Base-by-base conservation (phyloP, 108 stramenopile genomes). In the Stephanodiscus minutulus region DNA sequence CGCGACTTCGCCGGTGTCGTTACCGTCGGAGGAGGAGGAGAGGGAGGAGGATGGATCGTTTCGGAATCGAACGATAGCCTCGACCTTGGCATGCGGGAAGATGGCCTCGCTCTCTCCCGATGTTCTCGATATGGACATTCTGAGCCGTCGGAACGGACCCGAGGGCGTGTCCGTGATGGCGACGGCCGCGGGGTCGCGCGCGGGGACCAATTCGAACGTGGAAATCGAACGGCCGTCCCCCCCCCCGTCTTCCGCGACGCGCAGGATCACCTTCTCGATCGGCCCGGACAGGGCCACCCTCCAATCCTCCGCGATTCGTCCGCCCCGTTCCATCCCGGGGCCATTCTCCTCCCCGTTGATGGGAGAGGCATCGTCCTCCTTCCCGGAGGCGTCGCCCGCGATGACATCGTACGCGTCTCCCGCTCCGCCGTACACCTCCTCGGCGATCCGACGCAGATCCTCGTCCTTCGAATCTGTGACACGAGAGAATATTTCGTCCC, bases 401-500 rank as follows among this genome's bases (percentile, higher is more conserved):
- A 17, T 28, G 49, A 18, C 21, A 64, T 46, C 2, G n/a, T 46
- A 21, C 11, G 50, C 48, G 13, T 77, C 41, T 37, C 72, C 82
- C 24, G 58, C 28, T 28, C 68, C 76, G 21, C 61, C 70, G 60
- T 77, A 77, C 24, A 77, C 63, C 49, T 77, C 64, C 5, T 35
- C 29, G 12, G 78, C 79, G 20, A 87, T 60, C 3, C 55, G 33
- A n/a, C 71, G 52, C 20, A 87, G 57, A 22, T 76, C 62, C 18
- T 47, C 41, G 54, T 87, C 86, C 28, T 21, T 73, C 35, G 72
- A 43, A 64, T 87, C 86, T 0, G 73, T 73, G 29, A 83, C 54
- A 15, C 21, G 35, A 18, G 68, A 79, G 57, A 74, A 87, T 15
- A 85, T 64, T 6, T 64, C 52, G 22, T 64, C 55, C 63, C 70